These are phyloP conservation scores for Claviceps citrina DNA, from an alignment of 2,329 filamentous ascomycete genomes.

Conservation along the genomic window DNA sequence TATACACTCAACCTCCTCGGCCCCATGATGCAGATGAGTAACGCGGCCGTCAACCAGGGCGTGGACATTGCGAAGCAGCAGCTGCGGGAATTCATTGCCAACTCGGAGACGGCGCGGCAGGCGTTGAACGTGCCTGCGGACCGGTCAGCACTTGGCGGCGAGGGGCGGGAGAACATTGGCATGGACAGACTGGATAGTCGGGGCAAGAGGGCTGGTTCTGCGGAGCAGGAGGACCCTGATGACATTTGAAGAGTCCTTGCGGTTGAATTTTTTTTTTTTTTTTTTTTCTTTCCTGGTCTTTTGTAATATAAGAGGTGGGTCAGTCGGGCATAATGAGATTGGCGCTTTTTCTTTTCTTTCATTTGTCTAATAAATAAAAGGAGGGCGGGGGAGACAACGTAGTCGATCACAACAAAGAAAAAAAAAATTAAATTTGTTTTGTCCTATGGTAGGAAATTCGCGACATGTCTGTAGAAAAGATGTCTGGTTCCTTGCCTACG, in stretches of 20 bases:
- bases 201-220: constrained; percentile 32
- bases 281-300: not conserved
- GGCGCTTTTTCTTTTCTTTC: not conserved
- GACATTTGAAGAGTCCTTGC: constrained; percentile 29
- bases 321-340: not conserved
- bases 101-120: constrained; percentile 68
- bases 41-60: constrained; percentile 74
- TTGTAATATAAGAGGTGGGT: not conserved
- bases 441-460: too few relatives aligned
- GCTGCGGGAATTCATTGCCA: constrained; percentile 77
- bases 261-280: not conserved
- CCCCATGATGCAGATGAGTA: constrained; percentile 88
- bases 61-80: constrained; percentile 84
- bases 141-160: constrained; percentile 18
- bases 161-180: constrained; percentile 33
- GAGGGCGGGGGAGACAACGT: not conserved
- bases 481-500: too few relatives aligned
- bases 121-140: constrained; percentile 59
- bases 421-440: too few relatives aligned
- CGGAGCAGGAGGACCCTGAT: constrained; percentile 43
- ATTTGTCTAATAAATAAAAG: not conserved
- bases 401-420: not conserved
- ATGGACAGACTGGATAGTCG: constrained; percentile 45
- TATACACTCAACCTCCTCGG: constrained; percentile 92
- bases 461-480: too few relatives aligned